Conservation (phyloP, 768 basidiomycete species). For the Lactifluus volemus region DNA sequence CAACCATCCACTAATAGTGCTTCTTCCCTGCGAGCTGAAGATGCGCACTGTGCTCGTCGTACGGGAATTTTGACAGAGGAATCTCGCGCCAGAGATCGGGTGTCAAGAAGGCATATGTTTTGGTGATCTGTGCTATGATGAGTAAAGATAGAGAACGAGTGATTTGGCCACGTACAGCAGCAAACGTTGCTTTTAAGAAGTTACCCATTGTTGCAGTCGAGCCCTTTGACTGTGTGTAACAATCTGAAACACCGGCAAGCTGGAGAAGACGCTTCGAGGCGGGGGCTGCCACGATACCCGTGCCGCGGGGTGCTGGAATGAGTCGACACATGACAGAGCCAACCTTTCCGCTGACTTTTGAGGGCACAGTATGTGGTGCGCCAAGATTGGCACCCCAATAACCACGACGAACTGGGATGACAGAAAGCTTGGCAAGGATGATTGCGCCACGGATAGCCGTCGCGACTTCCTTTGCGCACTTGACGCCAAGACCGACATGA, state of each 20-base stretch:
- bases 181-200: conserved; percentile 97
- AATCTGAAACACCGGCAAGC: conserved; percentile 95
- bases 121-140: conserved; percentile 61
- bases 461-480: conserved; percentile 99
- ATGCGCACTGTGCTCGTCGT: conserved; percentile 93
- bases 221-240: conserved; percentile 96
- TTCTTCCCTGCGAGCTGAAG: conserved; percentile 81
- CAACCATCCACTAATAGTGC: conserved; percentile 36
- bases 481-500: conserved; percentile 98
- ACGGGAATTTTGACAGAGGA: conserved; percentile 79
- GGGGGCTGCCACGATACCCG: conserved; percentile 98
- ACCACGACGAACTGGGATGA: conserved; percentile 96
- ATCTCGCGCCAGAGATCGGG: conserved; percentile 98
- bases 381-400: conserved; percentile 99
- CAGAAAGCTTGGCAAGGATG: conserved; percentile 95
- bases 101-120: conserved; percentile 97
- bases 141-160: background rate
- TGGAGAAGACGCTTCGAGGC: conserved; percentile 95
- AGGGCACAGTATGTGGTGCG: conserved; percentile 98
- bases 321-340: conserved; percentile 99
- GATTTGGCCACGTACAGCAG: conserved; percentile 50
- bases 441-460: conserved; percentile 99
- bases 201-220: conserved; percentile 98
- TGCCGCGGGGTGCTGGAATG: conserved; percentile 96
- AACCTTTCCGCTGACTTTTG: conserved; percentile 97